phyloP scores from a whole-genome alignment of 495 filamentous ascomycete species.

The Aspergillus sclerotiicarbonarius region DNA sequence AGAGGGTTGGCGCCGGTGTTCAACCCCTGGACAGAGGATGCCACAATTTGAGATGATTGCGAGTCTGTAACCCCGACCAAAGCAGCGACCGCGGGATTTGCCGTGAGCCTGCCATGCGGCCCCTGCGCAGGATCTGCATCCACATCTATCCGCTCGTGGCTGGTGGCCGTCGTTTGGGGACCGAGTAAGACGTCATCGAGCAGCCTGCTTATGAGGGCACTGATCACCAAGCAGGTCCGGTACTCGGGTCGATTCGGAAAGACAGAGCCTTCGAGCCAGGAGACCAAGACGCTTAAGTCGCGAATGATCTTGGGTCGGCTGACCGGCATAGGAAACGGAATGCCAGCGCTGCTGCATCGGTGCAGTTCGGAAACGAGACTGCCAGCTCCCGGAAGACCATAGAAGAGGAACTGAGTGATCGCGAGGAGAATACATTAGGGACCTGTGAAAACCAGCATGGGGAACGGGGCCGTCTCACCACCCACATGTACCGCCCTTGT shows the following conservation, averaged over 20 bases:
- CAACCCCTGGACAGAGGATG: too few species aligned
- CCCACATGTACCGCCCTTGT: background rate
- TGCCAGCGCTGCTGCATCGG: background rate
- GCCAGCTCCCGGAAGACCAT: slow-evolving; percentile 9
- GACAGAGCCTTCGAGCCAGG: slow-evolving; percentile 2
- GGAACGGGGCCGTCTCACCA: background rate
- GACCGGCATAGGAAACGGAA: background rate
- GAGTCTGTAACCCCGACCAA: too few species aligned
- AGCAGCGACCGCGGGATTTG: too few species aligned
- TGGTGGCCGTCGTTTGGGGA: too few species aligned
- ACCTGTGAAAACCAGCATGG: background rate
- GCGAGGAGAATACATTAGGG: background rate
- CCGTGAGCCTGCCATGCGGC: too few species aligned
- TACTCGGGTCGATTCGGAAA: slow-evolving; percentile 2
- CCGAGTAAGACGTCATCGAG: too few species aligned
- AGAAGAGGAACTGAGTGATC: slow-evolving; percentile 6
- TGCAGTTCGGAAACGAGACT: slow-evolving; percentile 7
- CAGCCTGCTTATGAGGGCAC: background rate
- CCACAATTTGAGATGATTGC: too few species aligned
- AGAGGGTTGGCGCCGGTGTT: too few species aligned
- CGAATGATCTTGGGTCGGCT: slow-evolving; percentile 1
- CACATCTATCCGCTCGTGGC: too few species aligned
- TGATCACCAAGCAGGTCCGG: slow-evolving; percentile 2
- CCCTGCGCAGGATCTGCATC: too few species aligned
- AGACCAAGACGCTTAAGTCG: slow-evolving; percentile 6